A percentile compares a stretch with the other conserved stretches of the same genome.
These are phyloP conservation scores for Camellia oleifera DNA, from an alignment of 179 eudicot species.

Conservation along the genomic window DNA sequence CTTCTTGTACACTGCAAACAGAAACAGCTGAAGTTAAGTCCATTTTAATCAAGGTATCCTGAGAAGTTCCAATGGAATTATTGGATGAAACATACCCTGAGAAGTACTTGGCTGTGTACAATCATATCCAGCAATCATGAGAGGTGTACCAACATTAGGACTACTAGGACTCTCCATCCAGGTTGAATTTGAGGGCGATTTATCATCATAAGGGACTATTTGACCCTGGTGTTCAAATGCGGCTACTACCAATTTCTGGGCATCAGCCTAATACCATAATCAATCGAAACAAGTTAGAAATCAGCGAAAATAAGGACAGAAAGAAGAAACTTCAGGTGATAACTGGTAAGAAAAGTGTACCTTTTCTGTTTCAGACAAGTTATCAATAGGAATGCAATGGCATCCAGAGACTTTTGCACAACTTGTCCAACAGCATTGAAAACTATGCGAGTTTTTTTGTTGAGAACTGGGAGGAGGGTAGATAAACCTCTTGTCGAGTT, in stretches of 20 bases:
- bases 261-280: conserved; percentile 21
- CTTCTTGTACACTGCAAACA: no score
- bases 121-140: neutral
- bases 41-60: no score
- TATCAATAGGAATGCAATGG: neutral
- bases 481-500: conserved; percentile 18
- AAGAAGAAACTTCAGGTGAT: neutral
- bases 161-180: neutral
- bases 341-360: conserved; percentile 10
- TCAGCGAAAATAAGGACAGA: neutral
- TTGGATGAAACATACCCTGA: neutral
- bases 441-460: conserved; percentile 4
- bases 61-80: neutral
- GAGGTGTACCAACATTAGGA: neutral
- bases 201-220: conserved; percentile 13
- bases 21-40: no score
- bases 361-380: conserved; percentile 20
- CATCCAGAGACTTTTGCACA: neutral
- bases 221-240: conserved; percentile 24
- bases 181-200: neutral
- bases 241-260: conserved; percentile 16
- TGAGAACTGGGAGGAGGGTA: conserved; percentile 11
- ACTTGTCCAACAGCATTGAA: conserved; percentile 25
- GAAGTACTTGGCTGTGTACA: neutral
- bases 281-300: conserved; percentile 10